A percentile compares a stretch with the other conserved stretches of the same genome.
phyloP scores from a whole-genome alignment of 2,329 filamentous ascomycete genomes.

The Botrytis hyacinthi region DNA sequence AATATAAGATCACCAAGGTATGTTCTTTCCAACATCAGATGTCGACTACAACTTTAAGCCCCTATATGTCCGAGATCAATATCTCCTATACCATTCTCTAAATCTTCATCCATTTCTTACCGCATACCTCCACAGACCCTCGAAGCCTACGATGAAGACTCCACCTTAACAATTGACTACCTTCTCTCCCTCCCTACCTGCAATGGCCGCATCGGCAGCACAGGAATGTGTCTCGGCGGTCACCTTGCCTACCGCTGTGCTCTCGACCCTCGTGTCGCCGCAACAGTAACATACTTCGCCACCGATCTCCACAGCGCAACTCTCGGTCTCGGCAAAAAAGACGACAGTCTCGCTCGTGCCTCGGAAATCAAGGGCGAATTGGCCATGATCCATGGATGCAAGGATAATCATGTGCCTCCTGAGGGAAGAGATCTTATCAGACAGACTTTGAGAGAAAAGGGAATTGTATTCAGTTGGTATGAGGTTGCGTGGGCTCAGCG shows the following conservation, averaged over 20 bases:
- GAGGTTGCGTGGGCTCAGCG: constrained; percentile 91
- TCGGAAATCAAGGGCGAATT: constrained; percentile 73
- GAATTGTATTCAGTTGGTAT: constrained; percentile 75
- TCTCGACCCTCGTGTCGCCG: constrained; percentile 73
- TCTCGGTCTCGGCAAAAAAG: constrained; percentile 65
- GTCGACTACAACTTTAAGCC: background rate
- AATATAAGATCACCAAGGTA: constrained; percentile 80
- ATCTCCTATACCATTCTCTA: background rate
- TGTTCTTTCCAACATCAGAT: constrained; percentile 9
- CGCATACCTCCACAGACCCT: constrained; percentile 57
- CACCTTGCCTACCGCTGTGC: constrained; percentile 74
- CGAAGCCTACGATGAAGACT: constrained; percentile 81
- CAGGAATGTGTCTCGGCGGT: constrained; percentile 91
- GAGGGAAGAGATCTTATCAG: constrained; percentile 81
- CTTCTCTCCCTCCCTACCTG: constrained; percentile 73
- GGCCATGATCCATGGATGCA: constrained; percentile 87
- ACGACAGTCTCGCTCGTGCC: constrained; percentile 58
- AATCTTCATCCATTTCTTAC: background rate
- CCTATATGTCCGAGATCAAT: background rate
- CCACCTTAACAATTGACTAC: constrained; percentile 63
- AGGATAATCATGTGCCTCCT: constrained; percentile 85
- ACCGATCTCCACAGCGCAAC: constrained; percentile 84
- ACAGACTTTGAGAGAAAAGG: constrained; percentile 73
- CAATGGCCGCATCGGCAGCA: constrained; percentile 74
- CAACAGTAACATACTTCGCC: constrained; percentile 84